Conservation (phyloP, 495 filamentous ascomycete species). For the Haplographium delicatum region DNA sequence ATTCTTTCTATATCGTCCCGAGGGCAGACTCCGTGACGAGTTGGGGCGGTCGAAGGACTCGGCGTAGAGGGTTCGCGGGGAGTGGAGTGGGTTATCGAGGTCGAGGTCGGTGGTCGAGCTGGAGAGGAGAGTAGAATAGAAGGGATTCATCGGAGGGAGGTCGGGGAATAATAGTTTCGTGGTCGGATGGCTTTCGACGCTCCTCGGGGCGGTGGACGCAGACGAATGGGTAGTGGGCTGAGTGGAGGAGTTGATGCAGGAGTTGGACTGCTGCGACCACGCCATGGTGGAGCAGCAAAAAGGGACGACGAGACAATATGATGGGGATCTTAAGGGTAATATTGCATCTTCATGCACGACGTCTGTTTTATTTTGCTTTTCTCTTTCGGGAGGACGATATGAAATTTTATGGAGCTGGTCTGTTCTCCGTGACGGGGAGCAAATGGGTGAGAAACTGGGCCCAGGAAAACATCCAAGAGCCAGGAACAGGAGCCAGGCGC, state of each 20-base stretch:
- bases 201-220: not conserved
- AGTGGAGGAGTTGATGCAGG: not conserved
- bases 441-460: not conserved
- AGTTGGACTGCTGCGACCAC: not conserved
- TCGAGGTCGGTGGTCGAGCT: slow-evolving; percentile 18
- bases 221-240: no score
- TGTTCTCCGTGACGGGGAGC: not conserved
- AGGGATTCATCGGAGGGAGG: not conserved
- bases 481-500: no score
- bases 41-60: slow-evolving; percentile 22
- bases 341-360: slow-evolving; percentile 12
- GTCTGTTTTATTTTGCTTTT: no score
- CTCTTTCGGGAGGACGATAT: no score
- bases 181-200: no score
- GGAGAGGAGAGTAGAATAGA: slow-evolving; percentile 34
- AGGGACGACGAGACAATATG: not conserved
- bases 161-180: no score
- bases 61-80: slow-evolving; percentile 20
- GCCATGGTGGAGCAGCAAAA: slow-evolving; percentile 3
- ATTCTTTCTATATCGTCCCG: slow-evolving; percentile 18
- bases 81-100: slow-evolving; percentile 3
- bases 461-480: no score
- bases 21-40: slow-evolving; percentile 20
- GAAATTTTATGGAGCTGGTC: no score
- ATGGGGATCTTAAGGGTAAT: slow-evolving; percentile 9